phyloP scores from a whole-genome alignment of 768 basidiomycete species.

The Panaeolus papilionaceus region DNA sequence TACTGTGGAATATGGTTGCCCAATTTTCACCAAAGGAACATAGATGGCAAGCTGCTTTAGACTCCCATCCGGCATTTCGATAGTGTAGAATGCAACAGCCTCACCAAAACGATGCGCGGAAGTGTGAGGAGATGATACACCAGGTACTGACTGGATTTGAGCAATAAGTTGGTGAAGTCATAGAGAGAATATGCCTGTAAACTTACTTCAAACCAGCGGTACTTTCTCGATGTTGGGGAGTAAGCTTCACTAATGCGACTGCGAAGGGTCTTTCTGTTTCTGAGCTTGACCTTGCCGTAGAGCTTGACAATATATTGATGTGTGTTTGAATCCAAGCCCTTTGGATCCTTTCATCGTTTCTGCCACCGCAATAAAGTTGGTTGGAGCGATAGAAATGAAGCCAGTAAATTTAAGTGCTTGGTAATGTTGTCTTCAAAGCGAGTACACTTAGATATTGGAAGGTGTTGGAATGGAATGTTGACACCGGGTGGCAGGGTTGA shows the following conservation, averaged over 20 bases:
- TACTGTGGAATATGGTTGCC: no score
- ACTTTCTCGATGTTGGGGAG: neutral
- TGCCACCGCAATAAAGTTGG: no score
- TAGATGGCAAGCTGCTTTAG: no score
- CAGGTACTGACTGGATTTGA: neutral
- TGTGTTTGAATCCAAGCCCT: no score
- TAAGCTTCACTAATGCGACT: conserved; percentile 6
- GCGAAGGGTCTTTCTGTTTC: conserved; percentile 14
- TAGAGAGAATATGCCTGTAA: neutral
- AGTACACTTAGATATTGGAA: no score
- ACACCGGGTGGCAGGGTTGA: no score
- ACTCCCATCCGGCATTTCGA: neutral
- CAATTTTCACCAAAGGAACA: no score
- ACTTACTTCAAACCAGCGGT: conserved; percentile 17
- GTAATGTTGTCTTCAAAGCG: no score
- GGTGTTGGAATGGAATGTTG: no score
- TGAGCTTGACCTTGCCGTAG: conserved; percentile 14
- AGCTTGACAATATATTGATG: neutral
- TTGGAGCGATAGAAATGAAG: no score
- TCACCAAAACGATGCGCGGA: conserved; percentile 4
- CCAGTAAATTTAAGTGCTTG: no score
- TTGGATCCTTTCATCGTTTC: no score
- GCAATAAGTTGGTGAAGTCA: neutral
- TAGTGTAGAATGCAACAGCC: conserved; percentile 18
- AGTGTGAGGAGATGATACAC: neutral